These are phyloP conservation scores for Cinnamomum chago DNA, from an alignment of 164 flowering plant species.

Conservation along the genomic window DNA sequence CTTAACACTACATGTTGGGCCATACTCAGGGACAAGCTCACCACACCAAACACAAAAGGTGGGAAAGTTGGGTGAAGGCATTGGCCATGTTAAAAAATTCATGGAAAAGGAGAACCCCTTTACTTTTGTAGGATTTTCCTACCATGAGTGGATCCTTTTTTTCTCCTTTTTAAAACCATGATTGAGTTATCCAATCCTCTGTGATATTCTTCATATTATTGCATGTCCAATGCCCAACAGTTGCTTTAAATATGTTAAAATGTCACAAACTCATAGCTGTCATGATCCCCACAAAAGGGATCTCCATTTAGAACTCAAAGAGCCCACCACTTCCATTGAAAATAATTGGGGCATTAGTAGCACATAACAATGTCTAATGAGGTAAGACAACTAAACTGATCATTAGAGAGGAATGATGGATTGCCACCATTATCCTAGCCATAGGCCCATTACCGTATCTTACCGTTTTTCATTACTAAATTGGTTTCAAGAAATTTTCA, in stretches of 20 bases:
- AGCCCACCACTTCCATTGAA: conserved; percentile 6
- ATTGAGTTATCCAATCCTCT: conserved; percentile 9
- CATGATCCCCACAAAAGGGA: not conserved
- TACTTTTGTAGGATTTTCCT: not conserved
- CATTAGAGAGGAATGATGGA: not conserved
- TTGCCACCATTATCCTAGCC: not conserved
- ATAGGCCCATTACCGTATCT: no score
- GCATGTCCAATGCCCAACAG: not conserved
- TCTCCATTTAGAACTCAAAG: not conserved
- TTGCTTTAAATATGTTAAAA: not conserved
- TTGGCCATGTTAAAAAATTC: not conserved
- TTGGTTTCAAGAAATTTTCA: no score
- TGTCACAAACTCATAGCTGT: not conserved
- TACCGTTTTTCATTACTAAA: no score
- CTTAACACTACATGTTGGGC: no score
- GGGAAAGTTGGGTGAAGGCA: not conserved
- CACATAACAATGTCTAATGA: not conserved
- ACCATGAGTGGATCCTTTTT: conserved; percentile 7
- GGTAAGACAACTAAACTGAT: not conserved
- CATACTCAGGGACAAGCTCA: not conserved
- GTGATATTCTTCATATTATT: not conserved
- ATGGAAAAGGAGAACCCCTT: not conserved
- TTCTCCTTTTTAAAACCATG: conserved; percentile 14
- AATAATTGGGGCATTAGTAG: conserved; percentile 2
- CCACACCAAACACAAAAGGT: not conserved